Evolutionary conservation across 768 basidiomycete genomes (phyloP), one percentile per base, ranked within the genome.

Genomic region (Obba rivulosa): DNA sequence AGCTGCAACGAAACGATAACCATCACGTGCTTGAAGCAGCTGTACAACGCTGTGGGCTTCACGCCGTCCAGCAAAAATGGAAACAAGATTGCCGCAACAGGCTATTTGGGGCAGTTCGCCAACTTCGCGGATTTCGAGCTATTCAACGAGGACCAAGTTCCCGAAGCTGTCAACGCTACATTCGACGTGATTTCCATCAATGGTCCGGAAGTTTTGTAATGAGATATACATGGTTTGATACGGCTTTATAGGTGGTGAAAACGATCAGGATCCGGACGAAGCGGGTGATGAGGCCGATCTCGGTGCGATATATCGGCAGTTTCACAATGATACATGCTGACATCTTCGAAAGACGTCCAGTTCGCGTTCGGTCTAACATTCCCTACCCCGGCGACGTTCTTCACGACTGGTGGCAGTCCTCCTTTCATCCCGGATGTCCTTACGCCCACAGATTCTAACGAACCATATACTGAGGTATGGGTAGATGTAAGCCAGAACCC

Each of bases 371-470:
- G 62, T 8, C 59, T 70, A 4, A 59, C 66, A 11, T 69, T 62
- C 57, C 83, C 82, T 0, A 85, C 80, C 1, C 79, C 79, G 20
- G 79, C 78, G 53, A 75, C 70, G 21, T 84, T 80, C 57, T 48
- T 28, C 54, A 82, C 80, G 57, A 84, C 83, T 38, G 81, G 78
- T 9, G 81, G 83, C 14, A 76, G 77, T 1, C 81, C 83, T 8
- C 82, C 82, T 2, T 85, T 75, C 75, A 77, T 40, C 18, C 64
- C 70, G 36, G 85, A 80, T 42, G 48, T 31, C 8, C 42, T 52
- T 14, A 65, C 62, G 18, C 60, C 60, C 5, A 70, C 66, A 21
- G 77, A 78, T 62, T 83, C 73, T 42, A 84, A 78, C 61, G 81
- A 80, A 62, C 83, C 74, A 16, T 86, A 82, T 60, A 69, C 82